Percentiles rank a stretch among this genome's conserved stretches.
Conservation (phyloP, 2,329 filamentous ascomycete species). For the Ophiostoma tasmaniense region DNA sequence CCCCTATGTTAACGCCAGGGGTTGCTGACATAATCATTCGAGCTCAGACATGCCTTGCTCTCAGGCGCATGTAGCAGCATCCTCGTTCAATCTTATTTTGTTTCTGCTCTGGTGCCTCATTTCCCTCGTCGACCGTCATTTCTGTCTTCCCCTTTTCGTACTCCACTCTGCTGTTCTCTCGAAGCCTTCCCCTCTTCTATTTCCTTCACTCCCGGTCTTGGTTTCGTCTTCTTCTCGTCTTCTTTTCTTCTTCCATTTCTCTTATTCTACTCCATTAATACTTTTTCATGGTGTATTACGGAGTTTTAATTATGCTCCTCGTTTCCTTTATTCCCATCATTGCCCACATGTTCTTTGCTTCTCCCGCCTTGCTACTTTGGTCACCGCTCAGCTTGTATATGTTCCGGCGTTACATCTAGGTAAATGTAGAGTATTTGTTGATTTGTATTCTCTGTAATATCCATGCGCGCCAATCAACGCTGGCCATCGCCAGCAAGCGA, state of each 20-base stretch:
- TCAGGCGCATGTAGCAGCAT: neutral
- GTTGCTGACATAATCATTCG: neutral
- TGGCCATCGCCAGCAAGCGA: neutral
- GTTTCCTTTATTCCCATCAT: neutral
- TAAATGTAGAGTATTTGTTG: neutral
- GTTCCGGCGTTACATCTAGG: neutral
- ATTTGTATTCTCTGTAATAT: neutral
- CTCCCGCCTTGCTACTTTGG: slow-evolving; percentile 8
- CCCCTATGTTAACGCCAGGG: neutral
- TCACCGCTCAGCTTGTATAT: neutral
- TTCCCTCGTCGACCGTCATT: neutral
- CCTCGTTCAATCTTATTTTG: slow-evolving; percentile 2
- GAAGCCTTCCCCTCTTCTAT: neutral
- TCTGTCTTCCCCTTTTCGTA: neutral
- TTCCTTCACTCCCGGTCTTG: neutral
- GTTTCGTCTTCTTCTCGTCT: neutral
- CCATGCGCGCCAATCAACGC: neutral
- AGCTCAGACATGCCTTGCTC: neutral
- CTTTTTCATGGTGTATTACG: neutral
- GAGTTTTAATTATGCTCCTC: neutral
- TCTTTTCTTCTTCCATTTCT: neutral
- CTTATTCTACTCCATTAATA: neutral
- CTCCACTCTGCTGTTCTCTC: neutral
- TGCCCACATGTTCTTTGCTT: neutral
- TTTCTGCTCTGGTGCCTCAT: neutral